Conservation (phyloP, 768 basidiomycete species). For the Hypholoma fasciculare region DNA sequence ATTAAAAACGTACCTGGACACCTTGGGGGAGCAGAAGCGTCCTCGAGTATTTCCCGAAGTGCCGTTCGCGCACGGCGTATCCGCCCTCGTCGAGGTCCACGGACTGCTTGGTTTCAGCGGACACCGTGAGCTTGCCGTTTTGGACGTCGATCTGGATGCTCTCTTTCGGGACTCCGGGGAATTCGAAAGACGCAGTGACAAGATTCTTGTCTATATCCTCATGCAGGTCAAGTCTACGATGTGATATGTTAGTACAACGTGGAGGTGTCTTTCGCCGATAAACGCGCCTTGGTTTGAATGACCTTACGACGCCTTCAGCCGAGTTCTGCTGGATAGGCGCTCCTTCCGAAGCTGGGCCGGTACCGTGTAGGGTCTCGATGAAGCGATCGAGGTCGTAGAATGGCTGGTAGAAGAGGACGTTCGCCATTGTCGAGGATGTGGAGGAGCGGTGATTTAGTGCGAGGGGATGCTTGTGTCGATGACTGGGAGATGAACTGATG, state of each 20-base stretch:
- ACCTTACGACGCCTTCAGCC: background rate
- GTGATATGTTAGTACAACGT: background rate
- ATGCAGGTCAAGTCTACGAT: constrained; percentile 27
- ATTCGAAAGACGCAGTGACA: constrained; percentile 57
- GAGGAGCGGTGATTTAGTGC: background rate
- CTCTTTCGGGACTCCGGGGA: constrained; percentile 54
- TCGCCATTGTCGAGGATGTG: background rate
- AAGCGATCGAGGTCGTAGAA: constrained; percentile 40
- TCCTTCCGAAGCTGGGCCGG: background rate
- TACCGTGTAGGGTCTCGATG: constrained; percentile 21
- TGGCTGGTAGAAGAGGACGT: constrained; percentile 31
- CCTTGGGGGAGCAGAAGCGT: constrained; percentile 51
- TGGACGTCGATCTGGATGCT: constrained; percentile 53
- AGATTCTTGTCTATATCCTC: constrained; percentile 45
- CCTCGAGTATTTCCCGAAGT: constrained; percentile 44
- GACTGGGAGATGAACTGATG: too few species aligned
- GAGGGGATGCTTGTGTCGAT: too few species aligned
- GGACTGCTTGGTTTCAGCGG: constrained; percentile 43
- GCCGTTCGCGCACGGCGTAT: constrained; percentile 48
- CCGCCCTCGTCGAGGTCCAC: constrained; percentile 33
- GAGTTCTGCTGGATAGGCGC: background rate
- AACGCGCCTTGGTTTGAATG: constrained; percentile 32
- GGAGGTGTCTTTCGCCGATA: background rate
- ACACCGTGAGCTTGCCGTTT: constrained; percentile 48
- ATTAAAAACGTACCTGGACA: constrained; percentile 44